Evolutionary conservation across 768 basidiomycete species (phyloP).

Genomic region (Hygrophorus russula): DNA sequence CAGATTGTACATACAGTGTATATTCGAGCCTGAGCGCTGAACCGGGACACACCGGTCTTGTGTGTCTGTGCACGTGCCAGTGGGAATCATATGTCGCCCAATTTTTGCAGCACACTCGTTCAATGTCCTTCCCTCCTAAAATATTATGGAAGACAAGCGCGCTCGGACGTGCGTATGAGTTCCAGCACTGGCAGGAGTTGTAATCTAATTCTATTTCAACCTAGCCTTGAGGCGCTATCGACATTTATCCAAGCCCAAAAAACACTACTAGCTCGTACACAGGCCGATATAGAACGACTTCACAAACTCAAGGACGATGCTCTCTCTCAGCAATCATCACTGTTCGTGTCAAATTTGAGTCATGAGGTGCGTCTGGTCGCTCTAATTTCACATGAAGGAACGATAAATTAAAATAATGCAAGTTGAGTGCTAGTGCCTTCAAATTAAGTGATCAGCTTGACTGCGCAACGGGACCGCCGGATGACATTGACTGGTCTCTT

Average conservation of each 20-base stretch:
- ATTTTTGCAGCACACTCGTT: too few relatives aligned
- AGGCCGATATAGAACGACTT: slow-evolving; percentile 51
- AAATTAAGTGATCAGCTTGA: slow-evolving; percentile 34
- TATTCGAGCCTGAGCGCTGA: too few relatives aligned
- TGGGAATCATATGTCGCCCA: too few relatives aligned
- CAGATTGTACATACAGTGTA: slow-evolving; percentile 2
- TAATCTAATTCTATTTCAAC: slow-evolving; percentile 3
- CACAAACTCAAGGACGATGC: slow-evolving; percentile 31
- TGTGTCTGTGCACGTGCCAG: too few relatives aligned
- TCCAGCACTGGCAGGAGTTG: background rate
- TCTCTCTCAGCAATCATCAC: slow-evolving; percentile 19
- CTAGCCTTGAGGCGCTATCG: slow-evolving; percentile 55
- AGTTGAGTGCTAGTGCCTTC: slow-evolving; percentile 18
- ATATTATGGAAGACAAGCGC: slow-evolving; percentile 24
- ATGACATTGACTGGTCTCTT: slow-evolving; percentile 50
- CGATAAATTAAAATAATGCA: slow-evolving; percentile 4
- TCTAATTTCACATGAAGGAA: slow-evolving; percentile 1
- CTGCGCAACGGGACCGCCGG: slow-evolving; percentile 30
- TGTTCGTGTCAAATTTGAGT: slow-evolving; percentile 19
- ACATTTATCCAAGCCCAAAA: slow-evolving; percentile 54
- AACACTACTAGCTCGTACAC: slow-evolving; percentile 45
- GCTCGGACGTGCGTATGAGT: slow-evolving; percentile 24
- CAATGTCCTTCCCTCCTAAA: too few relatives aligned
- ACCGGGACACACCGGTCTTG: too few relatives aligned
- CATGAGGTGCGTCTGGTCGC: slow-evolving; percentile 20